Conservation (phyloP, 1,284 basidiomycete genomes). For the Papiliotrema laurentii region DNA sequence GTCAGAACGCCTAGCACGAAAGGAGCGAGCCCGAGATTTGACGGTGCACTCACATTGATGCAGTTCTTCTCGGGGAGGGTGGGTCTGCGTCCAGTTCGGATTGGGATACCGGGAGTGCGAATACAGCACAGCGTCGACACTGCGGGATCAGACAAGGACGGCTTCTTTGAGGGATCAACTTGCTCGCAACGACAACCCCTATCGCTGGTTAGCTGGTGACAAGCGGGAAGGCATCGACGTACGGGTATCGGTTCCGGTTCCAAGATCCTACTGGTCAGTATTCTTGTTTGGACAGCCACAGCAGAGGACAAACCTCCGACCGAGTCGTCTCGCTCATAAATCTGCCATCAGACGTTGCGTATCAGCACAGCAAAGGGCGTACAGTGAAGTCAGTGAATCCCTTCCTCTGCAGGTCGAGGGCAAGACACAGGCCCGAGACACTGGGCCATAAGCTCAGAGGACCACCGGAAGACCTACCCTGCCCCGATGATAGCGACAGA, state of each 20-base stretch:
- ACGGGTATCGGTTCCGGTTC: conserved; percentile 23
- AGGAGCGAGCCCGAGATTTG: conserved; percentile 5
- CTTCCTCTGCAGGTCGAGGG: conserved; percentile 16
- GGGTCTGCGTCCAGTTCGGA: conserved; percentile 15
- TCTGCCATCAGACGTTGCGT: conserved; percentile 10
- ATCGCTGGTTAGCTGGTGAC: conserved; percentile 2
- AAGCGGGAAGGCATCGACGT: neutral
- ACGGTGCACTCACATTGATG: conserved; percentile 16
- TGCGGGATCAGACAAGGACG: too few relatives aligned
- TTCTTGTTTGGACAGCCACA: neutral
- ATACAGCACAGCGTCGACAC: conserved; percentile 19
- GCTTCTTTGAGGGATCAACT: conserved; percentile 11
- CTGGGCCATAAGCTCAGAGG: conserved; percentile 7
- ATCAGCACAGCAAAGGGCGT: neutral
- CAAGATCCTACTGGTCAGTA: conserved; percentile 21
- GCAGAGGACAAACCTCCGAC: conserved; percentile 17
- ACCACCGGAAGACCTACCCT: conserved; percentile 15
- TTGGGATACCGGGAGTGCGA: conserved; percentile 18
- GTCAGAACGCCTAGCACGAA: neutral
- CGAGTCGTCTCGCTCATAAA: conserved; percentile 27
- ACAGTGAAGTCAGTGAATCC: conserved; percentile 26
- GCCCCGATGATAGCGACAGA: conserved; percentile 25
- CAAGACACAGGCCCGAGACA: conserved; percentile 20
- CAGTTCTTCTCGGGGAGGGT: conserved; percentile 19
- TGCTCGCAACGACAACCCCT: conserved; percentile 38